phyloP scores from a whole-genome alignment of 2,329 filamentous ascomycete genomes.

The Graphiopsis chlorocephala region DNA sequence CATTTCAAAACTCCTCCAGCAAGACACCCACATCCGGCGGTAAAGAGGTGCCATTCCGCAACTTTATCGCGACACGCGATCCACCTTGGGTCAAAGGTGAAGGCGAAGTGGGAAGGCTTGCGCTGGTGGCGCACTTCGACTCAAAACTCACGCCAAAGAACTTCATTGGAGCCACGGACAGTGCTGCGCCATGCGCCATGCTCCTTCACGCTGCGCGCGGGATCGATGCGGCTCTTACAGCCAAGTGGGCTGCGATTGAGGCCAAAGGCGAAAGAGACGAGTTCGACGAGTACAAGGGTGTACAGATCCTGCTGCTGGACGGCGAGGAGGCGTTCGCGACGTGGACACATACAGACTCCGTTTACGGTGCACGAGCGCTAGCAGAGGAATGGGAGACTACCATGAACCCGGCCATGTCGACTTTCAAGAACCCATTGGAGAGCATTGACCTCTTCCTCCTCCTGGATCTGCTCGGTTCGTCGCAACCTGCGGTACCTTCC shows the following conservation, averaged over 20 bases:
- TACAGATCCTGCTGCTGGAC: constrained; percentile 88
- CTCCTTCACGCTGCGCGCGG: constrained; percentile 80
- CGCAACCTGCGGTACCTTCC: constrained; percentile 69
- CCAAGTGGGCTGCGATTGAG: constrained; percentile 76
- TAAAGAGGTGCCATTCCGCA: constrained; percentile 74
- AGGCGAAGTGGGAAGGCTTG: constrained; percentile 77
- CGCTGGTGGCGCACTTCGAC: constrained; percentile 92
- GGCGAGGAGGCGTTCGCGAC: constrained; percentile 86
- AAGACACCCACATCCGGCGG: constrained; percentile 74
- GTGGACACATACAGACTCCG: constrained; percentile 78
- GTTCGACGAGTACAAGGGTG: constrained; percentile 63
- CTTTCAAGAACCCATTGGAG: constrained; percentile 69
- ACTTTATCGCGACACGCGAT: constrained; percentile 82
- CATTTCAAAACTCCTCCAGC: constrained; percentile 86
- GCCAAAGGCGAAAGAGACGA: constrained; percentile 44
- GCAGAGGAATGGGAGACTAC: constrained; percentile 77
- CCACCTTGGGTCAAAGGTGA: constrained; percentile 69
- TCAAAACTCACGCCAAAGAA: constrained; percentile 75
- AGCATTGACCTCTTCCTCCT: constrained; percentile 87
- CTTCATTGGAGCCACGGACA: constrained; percentile 92
- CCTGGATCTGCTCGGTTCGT: constrained; percentile 79
- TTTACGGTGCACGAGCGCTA: constrained; percentile 79
- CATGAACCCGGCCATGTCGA: constrained; percentile 67
- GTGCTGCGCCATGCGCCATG: constrained; percentile 91
- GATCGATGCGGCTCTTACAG: constrained; percentile 74